Percentiles rank a stretch among this genome's conserved stretches.
Evolutionary conservation across 2,329 filamentous ascomycete species (phyloP).

Genomic region (Alternaria burnsii): DNA sequence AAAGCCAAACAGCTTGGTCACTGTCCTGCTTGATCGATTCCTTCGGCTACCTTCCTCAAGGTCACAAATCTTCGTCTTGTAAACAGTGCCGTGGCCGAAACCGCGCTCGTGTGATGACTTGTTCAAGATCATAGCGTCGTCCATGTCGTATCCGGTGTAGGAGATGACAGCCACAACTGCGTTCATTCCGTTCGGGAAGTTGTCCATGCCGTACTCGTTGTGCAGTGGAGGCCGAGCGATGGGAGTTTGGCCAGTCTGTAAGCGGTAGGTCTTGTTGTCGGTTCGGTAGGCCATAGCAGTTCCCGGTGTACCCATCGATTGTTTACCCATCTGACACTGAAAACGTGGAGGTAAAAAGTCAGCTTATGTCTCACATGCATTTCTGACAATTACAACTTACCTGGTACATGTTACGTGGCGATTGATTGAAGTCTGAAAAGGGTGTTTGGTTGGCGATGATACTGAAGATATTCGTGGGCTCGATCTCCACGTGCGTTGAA

Average conservation of each 20-base stretch:
- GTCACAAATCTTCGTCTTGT: slow-evolving; percentile 94
- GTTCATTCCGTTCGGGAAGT: slow-evolving; percentile 97
- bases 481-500: slow-evolving; percentile 91
- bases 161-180: slow-evolving; percentile 97
- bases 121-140: slow-evolving; percentile 99
- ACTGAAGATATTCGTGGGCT: slow-evolving; percentile 95
- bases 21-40: slow-evolving; percentile 70
- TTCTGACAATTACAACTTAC: not conserved
- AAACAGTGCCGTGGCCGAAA: slow-evolving; percentile 94
- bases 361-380: not conserved
- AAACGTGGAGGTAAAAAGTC: not conserved
- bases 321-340: slow-evolving; percentile 80
- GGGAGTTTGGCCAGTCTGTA: slow-evolving; percentile 96
- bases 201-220: slow-evolving; percentile 96
- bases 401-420: slow-evolving; percentile 96
- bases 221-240: slow-evolving; percentile 91
- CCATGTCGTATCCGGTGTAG: slow-evolving; percentile 99
- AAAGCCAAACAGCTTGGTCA: slow-evolving; percentile 89
- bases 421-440: slow-evolving; percentile 99
- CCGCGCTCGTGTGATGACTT: slow-evolving; percentile 96
- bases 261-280: slow-evolving; percentile 94
- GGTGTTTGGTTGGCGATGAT: slow-evolving; percentile 99
- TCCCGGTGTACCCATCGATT: slow-evolving; percentile 97
- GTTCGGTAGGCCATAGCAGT: slow-evolving; percentile 85
- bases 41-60: slow-evolving; percentile 79